phyloP scores from a whole-genome alignment of 2,329 filamentous ascomycete genomes.

The Didymosphaeria variabile region DNA sequence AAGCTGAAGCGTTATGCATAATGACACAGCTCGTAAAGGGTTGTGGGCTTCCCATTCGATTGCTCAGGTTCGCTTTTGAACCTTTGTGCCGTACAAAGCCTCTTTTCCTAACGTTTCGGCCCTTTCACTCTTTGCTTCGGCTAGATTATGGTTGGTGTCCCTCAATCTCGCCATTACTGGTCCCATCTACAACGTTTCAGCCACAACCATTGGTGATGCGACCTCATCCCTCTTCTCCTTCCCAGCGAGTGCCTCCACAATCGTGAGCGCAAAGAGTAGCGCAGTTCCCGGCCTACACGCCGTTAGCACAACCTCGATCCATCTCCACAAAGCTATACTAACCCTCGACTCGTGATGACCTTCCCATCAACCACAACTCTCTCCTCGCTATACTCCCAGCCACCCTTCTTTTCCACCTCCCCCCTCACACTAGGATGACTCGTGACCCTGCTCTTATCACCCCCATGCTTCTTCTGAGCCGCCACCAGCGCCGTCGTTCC shows the following conservation, averaged over 20 bases:
- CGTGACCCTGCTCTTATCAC: conserved; percentile 40
- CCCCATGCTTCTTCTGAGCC: conserved; percentile 27
- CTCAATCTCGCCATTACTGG: too few relatives aligned
- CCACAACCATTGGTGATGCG: conserved; percentile 58
- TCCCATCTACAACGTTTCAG: conserved; percentile 29
- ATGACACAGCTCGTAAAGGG: too few relatives aligned
- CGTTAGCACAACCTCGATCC: conserved; percentile 15
- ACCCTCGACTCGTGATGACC: conserved; percentile 49
- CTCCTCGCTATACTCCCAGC: conserved; percentile 49
- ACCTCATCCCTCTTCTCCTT: conserved; percentile 60
- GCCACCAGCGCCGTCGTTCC: conserved; percentile 51
- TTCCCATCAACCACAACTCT: conserved; percentile 47
- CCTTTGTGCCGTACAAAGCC: too few relatives aligned
- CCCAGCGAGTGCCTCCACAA: conserved; percentile 49
- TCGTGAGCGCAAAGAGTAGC: conserved; percentile 48
- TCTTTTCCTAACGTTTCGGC: too few relatives aligned
- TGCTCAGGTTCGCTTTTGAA: too few relatives aligned
- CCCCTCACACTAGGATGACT: conserved; percentile 51
- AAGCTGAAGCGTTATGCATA: too few relatives aligned
- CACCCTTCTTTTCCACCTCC: conserved; percentile 35
- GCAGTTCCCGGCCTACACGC: conserved; percentile 49
- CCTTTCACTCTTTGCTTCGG: too few relatives aligned
- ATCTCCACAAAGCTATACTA: conserved; percentile 16
- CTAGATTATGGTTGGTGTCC: too few relatives aligned
- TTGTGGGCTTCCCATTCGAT: too few relatives aligned